Percentiles rank a stretch among this genome's conserved stretches.
Conservation (phyloP, 305 asterid genomes). For the Solanum hybrid region DNA sequence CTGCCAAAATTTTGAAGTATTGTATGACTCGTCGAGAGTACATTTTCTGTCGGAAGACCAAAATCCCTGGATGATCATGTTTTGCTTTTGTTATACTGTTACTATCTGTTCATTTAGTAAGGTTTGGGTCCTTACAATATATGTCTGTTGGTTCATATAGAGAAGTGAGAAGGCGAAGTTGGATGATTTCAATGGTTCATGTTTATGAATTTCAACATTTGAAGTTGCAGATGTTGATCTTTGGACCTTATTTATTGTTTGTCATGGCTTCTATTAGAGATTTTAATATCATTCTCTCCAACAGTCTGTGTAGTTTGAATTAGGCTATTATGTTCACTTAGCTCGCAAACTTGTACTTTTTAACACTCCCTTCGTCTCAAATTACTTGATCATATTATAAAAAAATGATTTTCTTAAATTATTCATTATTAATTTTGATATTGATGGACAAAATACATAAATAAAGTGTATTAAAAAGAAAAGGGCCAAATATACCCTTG, state of each 20-base stretch:
- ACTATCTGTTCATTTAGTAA: not conserved
- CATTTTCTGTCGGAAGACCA: not conserved
- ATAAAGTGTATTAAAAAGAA: not conserved
- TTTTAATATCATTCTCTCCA: not conserved
- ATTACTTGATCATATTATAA: not conserved
- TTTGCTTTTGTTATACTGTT: not conserved
- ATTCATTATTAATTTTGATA: not conserved
- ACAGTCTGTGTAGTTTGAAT: not conserved
- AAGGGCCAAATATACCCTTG: no score
- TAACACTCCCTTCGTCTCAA: not conserved
- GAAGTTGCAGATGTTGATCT: not conserved
- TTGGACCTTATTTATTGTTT: not conserved
- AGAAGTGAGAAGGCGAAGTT: not conserved
- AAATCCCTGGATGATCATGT: not conserved
- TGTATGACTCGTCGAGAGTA: not conserved
- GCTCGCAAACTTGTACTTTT: not conserved
- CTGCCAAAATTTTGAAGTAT: not conserved
- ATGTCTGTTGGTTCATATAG: not conserved
- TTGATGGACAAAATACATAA: not conserved
- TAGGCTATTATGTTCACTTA: not conserved
- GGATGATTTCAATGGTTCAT: not conserved
- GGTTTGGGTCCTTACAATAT: not conserved
- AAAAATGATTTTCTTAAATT: not conserved
- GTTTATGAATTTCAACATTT: not conserved
- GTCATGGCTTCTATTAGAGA: not conserved